A percentile compares a stretch with the other conserved stretches of the same genome.
These are phyloP conservation scores for Cercophora samala DNA, from an alignment of 495 filamentous ascomycete genomes.

Conservation along the genomic window DNA sequence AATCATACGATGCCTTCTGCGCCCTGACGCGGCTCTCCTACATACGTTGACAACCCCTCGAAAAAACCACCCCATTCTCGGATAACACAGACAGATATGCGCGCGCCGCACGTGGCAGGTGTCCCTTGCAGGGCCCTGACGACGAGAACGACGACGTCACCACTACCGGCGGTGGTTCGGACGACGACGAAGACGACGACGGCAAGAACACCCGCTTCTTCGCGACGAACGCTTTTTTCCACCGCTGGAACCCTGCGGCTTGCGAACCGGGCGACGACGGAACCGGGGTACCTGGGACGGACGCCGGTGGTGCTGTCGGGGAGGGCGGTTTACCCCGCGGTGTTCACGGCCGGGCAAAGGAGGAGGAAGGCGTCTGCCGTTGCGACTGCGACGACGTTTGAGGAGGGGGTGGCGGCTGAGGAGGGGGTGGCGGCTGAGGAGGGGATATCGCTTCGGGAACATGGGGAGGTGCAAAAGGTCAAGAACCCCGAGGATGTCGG, in stretches of 20 bases:
- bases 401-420: conserved; percentile 26
- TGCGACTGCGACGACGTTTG: conserved; percentile 21
- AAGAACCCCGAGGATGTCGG: conserved; percentile 49
- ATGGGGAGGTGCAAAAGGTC: conserved; percentile 1
- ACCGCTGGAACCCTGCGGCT: conserved; percentile 7
- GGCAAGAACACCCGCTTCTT: conserved; percentile 9
- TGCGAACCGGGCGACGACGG: conserved; percentile 5
- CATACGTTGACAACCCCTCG: background rate
- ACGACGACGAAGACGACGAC: too few species aligned
- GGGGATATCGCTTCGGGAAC: background rate
- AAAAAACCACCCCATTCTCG: background rate
- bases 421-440: conserved; percentile 19
- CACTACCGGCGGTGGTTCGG: conserved; percentile 4
- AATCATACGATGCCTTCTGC: conserved; percentile 5
- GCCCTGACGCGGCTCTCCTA: conserved; percentile 11
- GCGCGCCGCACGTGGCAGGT: conserved; percentile 1
- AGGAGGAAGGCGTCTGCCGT: conserved; percentile 33
- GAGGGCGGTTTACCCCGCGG: conserved; percentile 19
- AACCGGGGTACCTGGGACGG: background rate
- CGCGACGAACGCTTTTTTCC: conserved; percentile 21
- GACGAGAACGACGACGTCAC: background rate
- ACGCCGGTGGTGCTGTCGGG: conserved; percentile 7
- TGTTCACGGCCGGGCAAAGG: conserved; percentile 26
- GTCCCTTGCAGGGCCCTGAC: background rate
- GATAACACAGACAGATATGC: conserved; percentile 9